Conservation (phyloP, 1,139 yeast species). For the Martiniozyma asiatica region DNA sequence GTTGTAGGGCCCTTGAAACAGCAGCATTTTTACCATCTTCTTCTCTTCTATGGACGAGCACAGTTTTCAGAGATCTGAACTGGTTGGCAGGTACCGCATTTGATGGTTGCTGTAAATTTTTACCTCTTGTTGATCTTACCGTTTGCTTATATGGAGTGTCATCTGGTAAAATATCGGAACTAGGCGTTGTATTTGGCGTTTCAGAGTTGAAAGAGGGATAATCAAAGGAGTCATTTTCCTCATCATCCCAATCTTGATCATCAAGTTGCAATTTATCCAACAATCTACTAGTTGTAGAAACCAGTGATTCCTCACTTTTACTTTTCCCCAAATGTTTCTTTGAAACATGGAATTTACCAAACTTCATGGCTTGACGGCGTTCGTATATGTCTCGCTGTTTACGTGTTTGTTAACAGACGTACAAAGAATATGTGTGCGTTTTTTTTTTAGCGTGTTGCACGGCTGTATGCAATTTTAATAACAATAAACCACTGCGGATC, state of each 20-base stretch:
- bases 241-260: constrained; percentile 20
- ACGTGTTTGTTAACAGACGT: too few species aligned
- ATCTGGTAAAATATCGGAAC: constrained; percentile 2
- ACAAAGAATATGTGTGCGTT: too few species aligned
- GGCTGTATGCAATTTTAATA: too few species aligned
- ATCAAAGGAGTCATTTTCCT: too few species aligned
- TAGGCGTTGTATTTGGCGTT: constrained; percentile 1
- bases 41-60: constrained; percentile 8
- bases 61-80: constrained; percentile 15
- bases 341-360: constrained; percentile 4
- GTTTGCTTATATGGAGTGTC: too few species aligned
- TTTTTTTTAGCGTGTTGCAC: too few species aligned
- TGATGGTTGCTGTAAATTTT: too few species aligned
- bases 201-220: too few species aligned
- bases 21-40: constrained; percentile 10
- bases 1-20: constrained; percentile 15
- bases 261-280: constrained; percentile 26
- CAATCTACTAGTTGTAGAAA: constrained; percentile 24
- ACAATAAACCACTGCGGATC: too few species aligned
- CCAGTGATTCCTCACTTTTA: constrained; percentile 1
- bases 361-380: constrained; percentile 3
- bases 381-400: too few species aligned
- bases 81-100: constrained; percentile 7
- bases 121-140: too few species aligned
- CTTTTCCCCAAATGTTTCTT: neutral